Percentiles rank a stretch among this genome's conserved stretches.
Evolutionary conservation across 768 basidiomycete genomes (phyloP).

Genomic region (Mycena indigotica): DNA sequence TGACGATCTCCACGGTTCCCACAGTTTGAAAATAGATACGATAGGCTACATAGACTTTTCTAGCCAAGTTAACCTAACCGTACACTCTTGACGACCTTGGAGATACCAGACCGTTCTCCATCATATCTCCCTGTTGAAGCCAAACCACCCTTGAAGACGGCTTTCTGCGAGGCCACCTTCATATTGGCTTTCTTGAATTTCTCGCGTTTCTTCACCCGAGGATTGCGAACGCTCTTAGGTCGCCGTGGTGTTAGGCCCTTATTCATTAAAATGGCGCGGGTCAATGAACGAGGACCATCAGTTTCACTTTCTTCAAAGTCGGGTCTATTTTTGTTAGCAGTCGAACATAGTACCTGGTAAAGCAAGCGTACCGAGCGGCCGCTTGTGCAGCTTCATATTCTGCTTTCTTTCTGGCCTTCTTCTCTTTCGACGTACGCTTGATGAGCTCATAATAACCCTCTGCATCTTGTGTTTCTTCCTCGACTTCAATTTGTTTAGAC

Average conservation of each 20-base stretch:
- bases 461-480: constrained; percentile 48
- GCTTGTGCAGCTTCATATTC: constrained; percentile 72
- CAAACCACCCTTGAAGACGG: constrained; percentile 89
- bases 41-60: too few species aligned
- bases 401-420: constrained; percentile 78
- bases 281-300: constrained; percentile 83
- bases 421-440: constrained; percentile 67
- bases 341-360: constrained; percentile 2
- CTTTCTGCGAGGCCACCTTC: constrained; percentile 84
- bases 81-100: constrained; percentile 85
- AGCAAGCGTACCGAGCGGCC: constrained; percentile 56
- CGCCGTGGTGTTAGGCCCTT: constrained; percentile 91
- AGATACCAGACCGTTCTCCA: constrained; percentile 93
- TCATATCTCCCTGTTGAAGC: constrained; percentile 74
- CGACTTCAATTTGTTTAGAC: constrained; percentile 36
- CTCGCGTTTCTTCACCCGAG: constrained; percentile 94
- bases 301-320: constrained; percentile 36
- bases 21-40: too few species aligned
- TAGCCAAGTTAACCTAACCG: constrained; percentile 55
- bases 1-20: too few species aligned
- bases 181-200: constrained; percentile 95
- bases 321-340: constrained; percentile 22
- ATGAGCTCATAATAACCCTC: constrained; percentile 93
- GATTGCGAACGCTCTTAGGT: constrained; percentile 89
- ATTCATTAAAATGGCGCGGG: constrained; percentile 90